Evolutionary conservation across 2,329 filamentous ascomycete species (phyloP).

Genomic region (Scedosporium apiospermum): DNA sequence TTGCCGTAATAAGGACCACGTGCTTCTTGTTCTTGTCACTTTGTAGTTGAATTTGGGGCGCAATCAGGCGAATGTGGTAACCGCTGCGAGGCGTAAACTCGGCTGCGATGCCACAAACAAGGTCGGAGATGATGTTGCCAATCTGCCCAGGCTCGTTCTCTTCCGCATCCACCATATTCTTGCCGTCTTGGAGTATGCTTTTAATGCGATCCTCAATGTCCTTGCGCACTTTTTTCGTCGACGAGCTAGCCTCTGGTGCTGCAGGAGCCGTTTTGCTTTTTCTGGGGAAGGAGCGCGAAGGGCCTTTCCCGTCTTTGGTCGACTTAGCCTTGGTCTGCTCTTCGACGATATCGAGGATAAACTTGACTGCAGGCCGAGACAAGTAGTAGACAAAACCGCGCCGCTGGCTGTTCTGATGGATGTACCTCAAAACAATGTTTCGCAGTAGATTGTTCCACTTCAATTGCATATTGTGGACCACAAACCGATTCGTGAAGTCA

Average conservation of each 20-base stretch:
- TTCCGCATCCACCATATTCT: conserved; percentile 69
- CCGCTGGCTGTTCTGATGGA: conserved; percentile 92
- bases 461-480: conserved; percentile 92
- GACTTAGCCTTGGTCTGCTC: conserved; percentile 65
- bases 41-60: conserved; percentile 94
- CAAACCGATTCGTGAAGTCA: conserved; percentile 97
- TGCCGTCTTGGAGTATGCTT: conserved; percentile 74
- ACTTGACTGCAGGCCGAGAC: conserved; percentile 90
- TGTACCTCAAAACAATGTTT: conserved; percentile 94
- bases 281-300: conserved; percentile 15
- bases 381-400: conserved; percentile 97
- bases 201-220: conserved; percentile 79
- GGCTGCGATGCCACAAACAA: conserved; percentile 67
- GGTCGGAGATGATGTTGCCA: conserved; percentile 25
- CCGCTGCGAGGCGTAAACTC: conserved; percentile 88
- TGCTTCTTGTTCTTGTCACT: conserved; percentile 97
- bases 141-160: conserved; percentile 20
- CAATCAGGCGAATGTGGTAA: conserved; percentile 90
- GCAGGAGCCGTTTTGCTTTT: conserved; percentile 7
- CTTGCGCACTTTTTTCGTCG: conserved; percentile 42
- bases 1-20: conserved; percentile 91
- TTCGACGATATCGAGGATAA: conserved; percentile 94
- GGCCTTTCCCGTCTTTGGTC: conserved; percentile 11
- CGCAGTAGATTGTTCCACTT: conserved; percentile 97
- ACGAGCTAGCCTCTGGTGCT: neutral